Base-by-base conservation (phyloP, 225 moss, liverwort and hornwort genomes). In the Ulota crispa region DNA sequence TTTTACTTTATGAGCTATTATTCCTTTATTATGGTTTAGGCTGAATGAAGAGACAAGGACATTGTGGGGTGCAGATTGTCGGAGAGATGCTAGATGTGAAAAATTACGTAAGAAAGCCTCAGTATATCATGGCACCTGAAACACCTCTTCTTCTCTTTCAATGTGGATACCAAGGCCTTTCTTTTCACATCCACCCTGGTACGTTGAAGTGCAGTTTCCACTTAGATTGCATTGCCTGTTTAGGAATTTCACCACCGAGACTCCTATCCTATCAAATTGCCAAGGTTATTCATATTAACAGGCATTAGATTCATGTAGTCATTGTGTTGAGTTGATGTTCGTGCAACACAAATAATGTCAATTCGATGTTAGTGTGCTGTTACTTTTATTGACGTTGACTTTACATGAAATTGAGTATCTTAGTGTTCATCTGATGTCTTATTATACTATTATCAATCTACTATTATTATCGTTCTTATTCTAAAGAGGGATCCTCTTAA, bases 101-200 rank as follows among this genome's bases (percentile, higher is more conserved):
- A 55, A 88, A 88, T 20, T 87, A 78, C 60, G 68, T 77, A 73
- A 93, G 92, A 73, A 94, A 93, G 85, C 96, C 96, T 37, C 96
- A 96, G 73, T 99, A 96, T 70, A 78, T 89, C 30, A 92, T 99
- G 96, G 96, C 99, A 75, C 88, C 94, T 69, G 96, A 96, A 85
- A 82, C 85, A 61, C 93, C 93, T 53, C 89, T 99, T 31, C 91
- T 93, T 65, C 90, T 99, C 30, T 87, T 87, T 61, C 75, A 81
- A 50, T 96, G 96, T 85, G 93, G 93, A 37, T 99, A 92, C 76
- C 89, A 94, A 77, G 99, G 99, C 23, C 89, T 96, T 36, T 86
- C 83, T 73, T 92, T 96, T 82, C 89, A 89, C 70, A 80, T 89
- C 81, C 84, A 89, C 75, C 83, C 89, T 80, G 92, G 95, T 95